A percentile compares a stretch with the other conserved stretches of the same genome.
Conservation (phyloP, 805 yeast species). For the Teunomyces kruisii region DNA sequence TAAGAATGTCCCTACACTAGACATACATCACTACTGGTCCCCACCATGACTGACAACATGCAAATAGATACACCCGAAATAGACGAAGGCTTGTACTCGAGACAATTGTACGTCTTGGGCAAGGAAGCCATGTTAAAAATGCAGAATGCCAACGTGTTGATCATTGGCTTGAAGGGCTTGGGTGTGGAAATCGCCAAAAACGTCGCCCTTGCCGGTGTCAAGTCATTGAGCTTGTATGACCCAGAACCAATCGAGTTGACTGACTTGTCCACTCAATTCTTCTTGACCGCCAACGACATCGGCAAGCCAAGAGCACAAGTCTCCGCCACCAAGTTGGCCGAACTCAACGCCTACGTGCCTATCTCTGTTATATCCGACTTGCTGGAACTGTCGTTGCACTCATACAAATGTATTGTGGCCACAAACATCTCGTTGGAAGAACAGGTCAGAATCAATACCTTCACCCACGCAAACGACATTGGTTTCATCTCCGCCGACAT, state of each 20-base stretch:
- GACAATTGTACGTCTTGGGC: slow-evolving; percentile 95
- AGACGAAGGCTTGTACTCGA: slow-evolving; percentile 93
- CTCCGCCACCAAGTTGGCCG: slow-evolving; percentile 67
- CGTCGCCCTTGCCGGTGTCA: slow-evolving; percentile 96
- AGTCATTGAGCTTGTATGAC: slow-evolving; percentile 82
- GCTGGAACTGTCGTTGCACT: slow-evolving; percentile 50
- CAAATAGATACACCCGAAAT: slow-evolving; percentile 53
- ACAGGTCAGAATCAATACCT: slow-evolving; percentile 70
- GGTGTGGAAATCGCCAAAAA: slow-evolving; percentile 97
- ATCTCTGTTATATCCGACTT: slow-evolving; percentile 62
- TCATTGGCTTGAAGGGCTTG: slow-evolving; percentile 87
- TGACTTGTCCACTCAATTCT: slow-evolving; percentile 90
- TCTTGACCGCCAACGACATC: slow-evolving; percentile 65
- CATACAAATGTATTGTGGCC: slow-evolving; percentile 81
- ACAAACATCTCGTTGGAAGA: slow-evolving; percentile 71
- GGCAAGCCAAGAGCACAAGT: slow-evolving; percentile 78
- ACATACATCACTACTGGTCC: background rate
- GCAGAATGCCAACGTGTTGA: slow-evolving; percentile 90
- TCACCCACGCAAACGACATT: slow-evolving; percentile 71
- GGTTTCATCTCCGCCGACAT: slow-evolving; percentile 80
- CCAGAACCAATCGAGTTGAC: slow-evolving; percentile 63
- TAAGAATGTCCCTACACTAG: no score
- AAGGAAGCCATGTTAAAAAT: slow-evolving; percentile 97
- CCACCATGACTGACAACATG: slow-evolving; percentile 30
- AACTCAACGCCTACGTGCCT: slow-evolving; percentile 89